A percentile compares a stretch with the other conserved stretches of the same genome.
phyloP scores from a whole-genome alignment of 1,139 yeast genomes.

The Taphrina pruni region DNA sequence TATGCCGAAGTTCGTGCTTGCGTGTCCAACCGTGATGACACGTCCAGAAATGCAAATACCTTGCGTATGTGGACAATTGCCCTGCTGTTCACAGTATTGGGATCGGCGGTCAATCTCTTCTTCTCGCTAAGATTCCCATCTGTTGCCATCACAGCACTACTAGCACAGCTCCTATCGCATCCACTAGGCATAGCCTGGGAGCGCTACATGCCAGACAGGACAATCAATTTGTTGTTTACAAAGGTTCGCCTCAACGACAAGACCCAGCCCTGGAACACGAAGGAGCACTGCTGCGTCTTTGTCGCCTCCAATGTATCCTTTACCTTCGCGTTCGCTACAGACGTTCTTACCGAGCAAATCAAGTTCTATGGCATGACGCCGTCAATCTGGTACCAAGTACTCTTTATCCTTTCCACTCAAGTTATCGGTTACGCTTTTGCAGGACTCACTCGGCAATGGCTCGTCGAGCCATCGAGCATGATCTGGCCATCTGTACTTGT shows the following conservation, averaged over 20 bases:
- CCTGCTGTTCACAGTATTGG: conserved; percentile 60
- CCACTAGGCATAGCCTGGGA: conserved; percentile 56
- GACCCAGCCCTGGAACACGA: conserved; percentile 28
- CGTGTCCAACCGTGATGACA: conserved; percentile 67
- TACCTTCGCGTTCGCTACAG: conserved; percentile 63
- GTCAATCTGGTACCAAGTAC: conserved; percentile 40
- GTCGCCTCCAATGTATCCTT: conserved; percentile 55
- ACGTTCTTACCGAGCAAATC: conserved; percentile 64
- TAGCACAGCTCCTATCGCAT: conserved; percentile 58
- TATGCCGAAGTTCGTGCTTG: conserved; percentile 61
- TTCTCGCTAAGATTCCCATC: conserved; percentile 65
- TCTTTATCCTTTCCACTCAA: conserved; percentile 53
- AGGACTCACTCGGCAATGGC: conserved; percentile 62
- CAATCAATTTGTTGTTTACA: conserved; percentile 1
- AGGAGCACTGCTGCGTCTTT: conserved; percentile 39
- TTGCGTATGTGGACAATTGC: conserved; percentile 43
- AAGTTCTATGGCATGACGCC: conserved; percentile 51
- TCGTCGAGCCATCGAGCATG: conserved; percentile 67
- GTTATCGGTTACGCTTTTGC: conserved; percentile 70
- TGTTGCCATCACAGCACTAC: conserved; percentile 61
- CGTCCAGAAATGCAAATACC: conserved; percentile 63
- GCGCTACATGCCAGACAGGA: conserved; percentile 56
- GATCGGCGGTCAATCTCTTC: conserved; percentile 64
- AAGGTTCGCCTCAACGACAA: conserved; percentile 24
- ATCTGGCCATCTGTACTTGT: conserved; percentile 62